phyloP scores from a whole-genome alignment of 2,329 filamentous ascomycete genomes.

The Xylariaceae sp. region DNA sequence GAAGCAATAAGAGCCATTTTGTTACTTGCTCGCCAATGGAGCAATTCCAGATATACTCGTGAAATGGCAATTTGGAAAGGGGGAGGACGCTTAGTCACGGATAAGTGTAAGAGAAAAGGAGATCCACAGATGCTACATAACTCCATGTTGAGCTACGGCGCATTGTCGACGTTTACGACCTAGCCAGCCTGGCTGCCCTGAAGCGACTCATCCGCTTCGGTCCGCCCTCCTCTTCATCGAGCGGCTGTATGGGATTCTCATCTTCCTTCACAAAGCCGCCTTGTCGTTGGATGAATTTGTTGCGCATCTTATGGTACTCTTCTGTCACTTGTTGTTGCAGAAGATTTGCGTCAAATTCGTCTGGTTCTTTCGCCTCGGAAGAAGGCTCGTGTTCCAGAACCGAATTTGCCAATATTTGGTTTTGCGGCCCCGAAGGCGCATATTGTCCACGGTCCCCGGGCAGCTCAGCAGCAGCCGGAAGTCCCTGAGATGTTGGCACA shows the following conservation, averaged over 20 bases:
- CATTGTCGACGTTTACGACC: conserved; percentile 40
- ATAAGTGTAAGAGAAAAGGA: neutral
- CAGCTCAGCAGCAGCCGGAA: conserved; percentile 40
- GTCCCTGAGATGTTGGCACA: conserved; percentile 12
- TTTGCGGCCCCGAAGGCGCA: conserved; percentile 53
- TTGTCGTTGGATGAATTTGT: conserved; percentile 78
- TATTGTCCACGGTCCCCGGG: conserved; percentile 47
- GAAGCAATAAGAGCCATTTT: neutral
- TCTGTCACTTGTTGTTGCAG: conserved; percentile 77
- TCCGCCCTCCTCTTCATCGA: conserved; percentile 68
- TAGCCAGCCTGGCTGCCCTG: conserved; percentile 68
- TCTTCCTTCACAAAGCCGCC: conserved; percentile 79
- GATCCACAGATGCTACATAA: conserved; percentile 6
- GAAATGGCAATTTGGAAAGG: too few relatives aligned
- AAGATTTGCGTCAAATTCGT: conserved; percentile 73
- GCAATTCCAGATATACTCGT: too few relatives aligned
- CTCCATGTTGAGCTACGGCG: conserved; percentile 21
- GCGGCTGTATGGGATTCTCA: conserved; percentile 66
- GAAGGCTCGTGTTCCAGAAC: conserved; percentile 58
- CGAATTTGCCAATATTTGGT: conserved; percentile 60
- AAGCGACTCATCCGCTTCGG: conserved; percentile 71
- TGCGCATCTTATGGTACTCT: conserved; percentile 82
- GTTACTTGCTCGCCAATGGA: too few relatives aligned
- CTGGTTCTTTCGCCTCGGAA: conserved; percentile 45
- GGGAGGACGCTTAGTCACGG: too few relatives aligned